phyloP scores from a whole-genome alignment of 75 land plant species.

The Cupressus sempervirens region DNA sequence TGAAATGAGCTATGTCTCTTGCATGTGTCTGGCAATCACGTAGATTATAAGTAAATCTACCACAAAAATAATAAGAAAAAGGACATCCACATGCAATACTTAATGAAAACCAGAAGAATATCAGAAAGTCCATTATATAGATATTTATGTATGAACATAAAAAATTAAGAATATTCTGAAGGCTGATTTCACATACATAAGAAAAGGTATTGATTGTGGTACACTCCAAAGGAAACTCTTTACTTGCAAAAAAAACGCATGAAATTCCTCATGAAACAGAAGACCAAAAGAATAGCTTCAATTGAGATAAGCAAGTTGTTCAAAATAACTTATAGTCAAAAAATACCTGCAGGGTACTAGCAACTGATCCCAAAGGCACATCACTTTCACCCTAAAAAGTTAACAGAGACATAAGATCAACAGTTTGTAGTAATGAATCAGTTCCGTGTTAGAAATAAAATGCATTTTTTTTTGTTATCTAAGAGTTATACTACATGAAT shows the following conservation, averaged over 20 bases:
- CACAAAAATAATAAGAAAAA: not conserved
- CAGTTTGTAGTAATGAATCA: not conserved
- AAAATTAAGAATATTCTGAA: not conserved
- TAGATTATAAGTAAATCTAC: slow-evolving; percentile 1
- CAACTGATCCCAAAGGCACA: slow-evolving; percentile 43
- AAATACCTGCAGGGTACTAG: slow-evolving; percentile 72
- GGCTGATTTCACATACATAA: not conserved
- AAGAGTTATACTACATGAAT: no score
- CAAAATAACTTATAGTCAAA: not conserved
- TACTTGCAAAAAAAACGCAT: not conserved
- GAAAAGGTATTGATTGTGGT: not conserved
- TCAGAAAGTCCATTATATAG: not conserved
- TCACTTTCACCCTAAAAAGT: slow-evolving; percentile 80
- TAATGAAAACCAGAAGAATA: not conserved
- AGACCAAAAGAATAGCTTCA: not conserved
- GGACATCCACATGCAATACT: not conserved
- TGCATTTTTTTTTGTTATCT: not conserved
- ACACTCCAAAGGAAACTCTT: not conserved
- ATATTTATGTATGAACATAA: slow-evolving; percentile 2
- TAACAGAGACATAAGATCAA: not conserved
- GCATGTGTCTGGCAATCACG: slow-evolving; percentile 58
- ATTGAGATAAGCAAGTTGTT: not conserved
- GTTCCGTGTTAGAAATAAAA: not conserved
- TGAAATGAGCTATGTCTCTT: slow-evolving; percentile 72
- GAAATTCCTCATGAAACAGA: not conserved